phyloP scores from a whole-genome alignment of 805 yeast species.

The Tetrapisispora phaffii region DNA sequence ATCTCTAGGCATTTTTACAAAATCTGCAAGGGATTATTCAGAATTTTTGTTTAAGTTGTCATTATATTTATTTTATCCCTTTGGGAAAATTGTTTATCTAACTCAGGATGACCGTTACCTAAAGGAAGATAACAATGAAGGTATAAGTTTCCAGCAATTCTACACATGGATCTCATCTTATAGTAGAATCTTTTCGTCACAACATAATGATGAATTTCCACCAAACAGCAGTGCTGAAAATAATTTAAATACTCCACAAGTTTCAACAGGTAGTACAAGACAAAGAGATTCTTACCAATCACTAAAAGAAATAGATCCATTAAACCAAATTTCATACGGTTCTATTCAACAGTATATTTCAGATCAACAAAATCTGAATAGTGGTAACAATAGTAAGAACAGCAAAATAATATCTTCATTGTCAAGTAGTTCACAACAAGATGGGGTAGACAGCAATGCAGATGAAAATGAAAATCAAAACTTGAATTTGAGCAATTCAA shows the following conservation, averaged over 20 bases:
- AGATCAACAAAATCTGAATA: conserved; percentile 6
- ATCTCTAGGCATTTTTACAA: conserved; percentile 35
- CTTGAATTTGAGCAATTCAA: conserved; percentile 4
- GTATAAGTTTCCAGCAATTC: conserved; percentile 75
- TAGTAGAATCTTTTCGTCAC: conserved; percentile 41
- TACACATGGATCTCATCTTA: conserved; percentile 76
- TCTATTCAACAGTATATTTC: conserved; percentile 23
- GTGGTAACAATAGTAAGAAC: not conserved
- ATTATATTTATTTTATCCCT: conserved; percentile 68
- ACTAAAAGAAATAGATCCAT: conserved; percentile 8
- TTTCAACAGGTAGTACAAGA: not conserved
- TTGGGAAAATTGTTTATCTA: conserved; percentile 79
- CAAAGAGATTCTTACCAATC: conserved; percentile 8
- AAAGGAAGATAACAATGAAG: conserved; percentile 81
- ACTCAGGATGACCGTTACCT: conserved; percentile 70
- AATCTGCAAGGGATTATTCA: conserved; percentile 52
- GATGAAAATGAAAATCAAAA: not conserved
- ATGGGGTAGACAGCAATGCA: too few species aligned
- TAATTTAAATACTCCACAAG: conserved; percentile 11
- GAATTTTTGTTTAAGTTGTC: conserved; percentile 52
- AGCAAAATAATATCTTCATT: not conserved
- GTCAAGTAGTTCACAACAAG: not conserved
- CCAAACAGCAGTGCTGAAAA: conserved; percentile 5
- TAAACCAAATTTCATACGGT: conserved; percentile 18
- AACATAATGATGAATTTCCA: conserved; percentile 6